These are phyloP conservation scores for Lactarius indigo DNA, from an alignment of 768 basidiomycete species.

Conservation along the genomic window DNA sequence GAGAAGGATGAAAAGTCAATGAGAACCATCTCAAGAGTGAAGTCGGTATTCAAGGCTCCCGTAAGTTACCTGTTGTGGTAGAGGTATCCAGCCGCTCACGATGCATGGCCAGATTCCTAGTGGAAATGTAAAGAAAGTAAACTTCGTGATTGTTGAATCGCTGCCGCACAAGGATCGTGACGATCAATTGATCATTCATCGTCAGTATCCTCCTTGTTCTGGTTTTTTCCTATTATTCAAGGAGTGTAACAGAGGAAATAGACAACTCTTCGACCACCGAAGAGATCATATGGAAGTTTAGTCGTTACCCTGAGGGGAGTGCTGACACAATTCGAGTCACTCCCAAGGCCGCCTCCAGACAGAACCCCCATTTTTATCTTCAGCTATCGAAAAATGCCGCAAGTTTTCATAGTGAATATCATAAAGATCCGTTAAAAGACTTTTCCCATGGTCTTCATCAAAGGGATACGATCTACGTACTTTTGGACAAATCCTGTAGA, in stretches of 20 bases:
- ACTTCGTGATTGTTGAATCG: background rate
- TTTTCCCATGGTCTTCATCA: background rate
- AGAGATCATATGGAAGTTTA: background rate
- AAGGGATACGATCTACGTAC: background rate
- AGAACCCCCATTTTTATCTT: background rate
- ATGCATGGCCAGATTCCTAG: background rate
- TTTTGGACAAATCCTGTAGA: background rate
- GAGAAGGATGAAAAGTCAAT: background rate
- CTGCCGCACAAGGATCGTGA: background rate
- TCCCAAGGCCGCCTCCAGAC: background rate
- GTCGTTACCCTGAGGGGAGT: background rate
- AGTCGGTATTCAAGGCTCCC: background rate
- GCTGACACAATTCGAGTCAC: background rate
- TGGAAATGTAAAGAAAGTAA: background rate
- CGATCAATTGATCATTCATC: background rate
- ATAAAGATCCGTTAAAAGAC: background rate
- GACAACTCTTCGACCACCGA: background rate
- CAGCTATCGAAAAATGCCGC: background rate
- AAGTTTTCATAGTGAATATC: background rate
- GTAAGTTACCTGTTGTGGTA: background rate
- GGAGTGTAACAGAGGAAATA: background rate
- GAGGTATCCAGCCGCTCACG: background rate
- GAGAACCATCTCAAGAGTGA: background rate
- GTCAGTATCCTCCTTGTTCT: background rate
- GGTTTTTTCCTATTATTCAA: background rate